Evolutionary conservation across 208 protist species (phyloP).

Genomic region (Jaenimonas drosophilae): DNA sequence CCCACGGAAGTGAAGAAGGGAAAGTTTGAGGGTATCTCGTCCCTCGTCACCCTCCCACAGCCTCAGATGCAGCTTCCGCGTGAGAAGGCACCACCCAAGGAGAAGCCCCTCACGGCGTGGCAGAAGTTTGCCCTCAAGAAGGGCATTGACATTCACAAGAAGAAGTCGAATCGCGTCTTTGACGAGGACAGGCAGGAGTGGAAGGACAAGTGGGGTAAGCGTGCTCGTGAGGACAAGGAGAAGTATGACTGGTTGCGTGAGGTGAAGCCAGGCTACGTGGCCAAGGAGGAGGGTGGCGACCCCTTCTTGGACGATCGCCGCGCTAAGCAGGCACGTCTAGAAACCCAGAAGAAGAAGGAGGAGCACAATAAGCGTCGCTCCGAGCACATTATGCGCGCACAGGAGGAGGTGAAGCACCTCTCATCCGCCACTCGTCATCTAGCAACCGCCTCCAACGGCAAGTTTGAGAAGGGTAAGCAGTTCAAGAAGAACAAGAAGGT

Average conservation of each 20-base stretch:
- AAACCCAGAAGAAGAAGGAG: constrained; percentile 87
- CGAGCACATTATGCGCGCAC: constrained; percentile 50
- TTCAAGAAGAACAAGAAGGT: constrained; percentile 59
- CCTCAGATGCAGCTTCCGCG: constrained; percentile 80
- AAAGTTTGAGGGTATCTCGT: constrained; percentile 63
- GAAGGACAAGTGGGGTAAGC: constrained; percentile 91
- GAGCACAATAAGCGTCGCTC: constrained; percentile 84
- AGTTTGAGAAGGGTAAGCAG: constrained; percentile 72
- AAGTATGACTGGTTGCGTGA: constrained; percentile 90
- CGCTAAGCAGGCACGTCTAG: constrained; percentile 74
- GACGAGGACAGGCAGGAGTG: constrained; percentile 86
- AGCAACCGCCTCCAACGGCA: constrained; percentile 87
- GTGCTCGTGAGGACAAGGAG: constrained; percentile 78
- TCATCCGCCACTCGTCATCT: constrained; percentile 49
- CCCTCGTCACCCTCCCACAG: constrained; percentile 71
- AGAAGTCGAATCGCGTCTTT: constrained; percentile 85
- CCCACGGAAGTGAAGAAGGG: constrained; percentile 64
- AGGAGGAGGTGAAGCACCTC: constrained; percentile 82
- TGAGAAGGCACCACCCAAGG: constrained; percentile 86
- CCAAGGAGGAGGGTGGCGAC: constrained; percentile 82
- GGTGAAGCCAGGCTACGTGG: constrained; percentile 80
- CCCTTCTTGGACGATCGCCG: constrained; percentile 87
- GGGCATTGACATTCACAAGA: constrained; percentile 85
- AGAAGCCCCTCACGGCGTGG: constrained; percentile 87
- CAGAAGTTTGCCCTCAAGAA: constrained; percentile 91